phyloP scores from a whole-genome alignment of 2,329 filamentous ascomycete genomes.

The Aspergillus phoenicis region DNA sequence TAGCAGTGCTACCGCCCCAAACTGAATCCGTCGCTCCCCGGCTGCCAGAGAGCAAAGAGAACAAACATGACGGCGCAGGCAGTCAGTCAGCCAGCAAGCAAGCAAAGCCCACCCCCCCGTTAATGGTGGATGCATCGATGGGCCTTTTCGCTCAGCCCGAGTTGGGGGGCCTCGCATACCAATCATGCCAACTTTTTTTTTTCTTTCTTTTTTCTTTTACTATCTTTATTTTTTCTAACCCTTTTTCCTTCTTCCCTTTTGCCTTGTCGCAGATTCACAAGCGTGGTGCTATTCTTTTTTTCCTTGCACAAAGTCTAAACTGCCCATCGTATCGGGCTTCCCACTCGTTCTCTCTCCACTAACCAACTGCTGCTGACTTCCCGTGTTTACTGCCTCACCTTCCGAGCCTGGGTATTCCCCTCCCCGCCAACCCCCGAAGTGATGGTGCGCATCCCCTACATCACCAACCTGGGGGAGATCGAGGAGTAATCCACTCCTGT shows the following conservation, averaged over 20 bases:
- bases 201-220: neutral
- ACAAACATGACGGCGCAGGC: conserved; percentile 25
- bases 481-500: conserved; percentile 20
- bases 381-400: conserved; percentile 20
- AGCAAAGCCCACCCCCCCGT: neutral
- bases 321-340: conserved; percentile 8
- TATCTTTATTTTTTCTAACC: conserved; percentile 11
- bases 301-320: conserved; percentile 11
- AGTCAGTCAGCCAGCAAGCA: neutral
- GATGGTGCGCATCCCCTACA: conserved; percentile 28
- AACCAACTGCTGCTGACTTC: conserved; percentile 1
- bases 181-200: conserved; percentile 17
- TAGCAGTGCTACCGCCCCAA: neutral
- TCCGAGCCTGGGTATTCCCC: conserved; percentile 13
- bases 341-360: conserved; percentile 6
- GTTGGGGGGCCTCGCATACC: conserved; percentile 14
- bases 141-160: neutral
- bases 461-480: conserved; percentile 17
- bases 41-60: conserved; percentile 18
- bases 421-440: conserved; percentile 22
- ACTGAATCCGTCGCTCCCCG: neutral
- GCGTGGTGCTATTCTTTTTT: neutral
- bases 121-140: neutral
- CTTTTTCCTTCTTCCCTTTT: conserved; percentile 2
- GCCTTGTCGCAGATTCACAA: conserved; percentile 6